Evolutionary conservation across 2,329 filamentous ascomycete genomes (phyloP), one percentile per base, ranked within the genome.

Genomic region (Fusarium redolens): DNA sequence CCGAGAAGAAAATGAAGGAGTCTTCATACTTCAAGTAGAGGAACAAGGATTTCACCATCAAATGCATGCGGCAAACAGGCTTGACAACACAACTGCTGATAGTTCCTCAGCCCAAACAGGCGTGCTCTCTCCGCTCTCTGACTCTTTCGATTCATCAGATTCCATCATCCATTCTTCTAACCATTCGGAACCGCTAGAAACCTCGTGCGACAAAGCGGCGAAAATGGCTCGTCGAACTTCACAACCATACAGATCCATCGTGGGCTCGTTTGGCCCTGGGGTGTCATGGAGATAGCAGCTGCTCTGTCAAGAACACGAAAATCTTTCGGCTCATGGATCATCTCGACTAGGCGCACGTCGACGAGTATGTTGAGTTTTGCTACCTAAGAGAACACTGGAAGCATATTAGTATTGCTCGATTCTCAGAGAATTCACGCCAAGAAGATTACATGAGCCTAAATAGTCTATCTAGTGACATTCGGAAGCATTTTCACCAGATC

Each of bases 331-430:
- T 40, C 18, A 40, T 40, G 38, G 18, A 40, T 13, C 10, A 40
- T 20, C 7, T 40, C 20, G 10, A n/a, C 20, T 40, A 40, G 20
- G 20, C 18, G 10, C 38, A 40, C 10, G 20, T n/a, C 20, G 7
- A n/a, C 2, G 10, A 5, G 0, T 13, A 40, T 20, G 5, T n/a
- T 11, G 20, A 7, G 20, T 40, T 20, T n/a, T 40, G 1, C 38
- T 40, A 40, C 0, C 8, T n/a, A n/a, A 13, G 3, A 38, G 37
- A n/a, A 11, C 11, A 2, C 38, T n/a, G 7, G 11, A n/a, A 40
- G 20, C 20, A 40, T n/a, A 40, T 12, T 40, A 40, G 0, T 40
- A 40, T 40, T 7, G 20, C 20, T 40, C 38, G 1, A 40, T n/a
- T 40, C 20, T 20, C 20, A 33, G 31, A 38, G 33, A 35, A 14